These are phyloP conservation scores for Drosera spatulata DNA, from an alignment of 179 eudicot species.

Conservation along the genomic window DNA sequence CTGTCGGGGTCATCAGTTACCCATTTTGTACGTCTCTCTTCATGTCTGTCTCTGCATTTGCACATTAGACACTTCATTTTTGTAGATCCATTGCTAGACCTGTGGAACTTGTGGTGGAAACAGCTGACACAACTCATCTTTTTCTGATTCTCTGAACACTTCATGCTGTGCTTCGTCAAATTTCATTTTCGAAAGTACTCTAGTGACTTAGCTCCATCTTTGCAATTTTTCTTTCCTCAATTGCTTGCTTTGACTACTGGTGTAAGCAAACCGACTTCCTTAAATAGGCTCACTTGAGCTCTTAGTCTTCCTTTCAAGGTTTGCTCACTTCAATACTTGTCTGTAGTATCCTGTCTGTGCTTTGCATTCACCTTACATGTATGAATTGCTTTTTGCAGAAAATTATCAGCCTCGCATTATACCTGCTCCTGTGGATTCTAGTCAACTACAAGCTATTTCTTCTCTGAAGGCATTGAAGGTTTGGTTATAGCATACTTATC, in stretches of 20 bases:
- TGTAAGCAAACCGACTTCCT: neutral
- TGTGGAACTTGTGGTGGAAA: too few species aligned
- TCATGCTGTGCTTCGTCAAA: too few species aligned
- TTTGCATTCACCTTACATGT: neutral
- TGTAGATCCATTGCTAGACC: too few species aligned
- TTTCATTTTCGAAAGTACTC: too few species aligned
- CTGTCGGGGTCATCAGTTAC: neutral
- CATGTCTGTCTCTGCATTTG: neutral
- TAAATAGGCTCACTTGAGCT: neutral
- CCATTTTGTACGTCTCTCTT: neutral
- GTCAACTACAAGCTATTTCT: constrained; percentile 67
- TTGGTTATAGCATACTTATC: constrained; percentile 2
- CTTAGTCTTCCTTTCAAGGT: neutral
- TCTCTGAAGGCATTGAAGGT: constrained; percentile 80
- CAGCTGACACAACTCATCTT: too few species aligned
- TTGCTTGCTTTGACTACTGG: too few species aligned
- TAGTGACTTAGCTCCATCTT: too few species aligned
- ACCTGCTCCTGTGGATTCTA: constrained; percentile 49
- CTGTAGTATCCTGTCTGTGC: neutral
- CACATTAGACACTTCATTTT: neutral
- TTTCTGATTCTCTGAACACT: too few species aligned
- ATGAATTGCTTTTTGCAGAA: constrained; percentile 14
- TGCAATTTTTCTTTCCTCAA: too few species aligned
- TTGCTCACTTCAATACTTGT: too few species aligned
- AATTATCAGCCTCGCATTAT: constrained; percentile 30